Evolutionary conservation across 2,329 filamentous ascomycete genomes (phyloP).

Genomic region (Claviceps capensis): DNA sequence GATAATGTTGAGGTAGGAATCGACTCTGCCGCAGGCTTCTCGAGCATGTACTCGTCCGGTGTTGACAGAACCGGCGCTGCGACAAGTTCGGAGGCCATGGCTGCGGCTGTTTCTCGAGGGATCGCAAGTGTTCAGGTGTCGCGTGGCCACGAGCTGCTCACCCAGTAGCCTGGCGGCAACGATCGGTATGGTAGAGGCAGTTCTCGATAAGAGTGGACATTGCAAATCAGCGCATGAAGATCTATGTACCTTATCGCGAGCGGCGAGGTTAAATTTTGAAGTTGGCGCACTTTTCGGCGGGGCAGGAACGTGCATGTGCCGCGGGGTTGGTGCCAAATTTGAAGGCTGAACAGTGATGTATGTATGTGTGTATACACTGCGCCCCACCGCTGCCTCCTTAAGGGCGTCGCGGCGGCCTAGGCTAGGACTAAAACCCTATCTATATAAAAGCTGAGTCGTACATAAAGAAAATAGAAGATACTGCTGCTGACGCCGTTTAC

Average conservation of each 20-base stretch:
- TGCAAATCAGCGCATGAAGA: too few relatives aligned
- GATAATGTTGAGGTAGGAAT: constrained; percentile 20
- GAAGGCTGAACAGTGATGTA: not conserved
- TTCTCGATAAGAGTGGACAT: not conserved
- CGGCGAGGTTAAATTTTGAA: not conserved
- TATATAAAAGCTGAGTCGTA: too few relatives aligned
- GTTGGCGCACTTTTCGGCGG: not conserved
- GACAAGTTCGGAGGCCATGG: constrained; percentile 34
- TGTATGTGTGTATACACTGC: too few relatives aligned
- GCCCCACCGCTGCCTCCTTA: too few relatives aligned
- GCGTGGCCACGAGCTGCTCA: not conserved
- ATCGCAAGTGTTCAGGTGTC: not conserved
- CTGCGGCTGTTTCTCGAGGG: not conserved
- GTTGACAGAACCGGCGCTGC: constrained; percentile 49
- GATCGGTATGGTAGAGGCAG: not conserved
- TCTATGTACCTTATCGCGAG: not conserved
- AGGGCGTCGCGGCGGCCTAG: too few relatives aligned
- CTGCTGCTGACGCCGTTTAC: too few relatives aligned
- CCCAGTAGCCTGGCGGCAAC: not conserved
- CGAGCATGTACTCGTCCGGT: constrained; percentile 45
- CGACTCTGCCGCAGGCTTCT: constrained; percentile 30
- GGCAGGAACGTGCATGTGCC: not conserved
- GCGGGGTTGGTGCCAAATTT: not conserved
- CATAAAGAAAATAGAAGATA: too few relatives aligned
- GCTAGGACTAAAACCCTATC: too few relatives aligned